These are phyloP conservation scores for Termitomyces sp. DNA, from an alignment of 768 basidiomycete genomes.

Conservation along the genomic window DNA sequence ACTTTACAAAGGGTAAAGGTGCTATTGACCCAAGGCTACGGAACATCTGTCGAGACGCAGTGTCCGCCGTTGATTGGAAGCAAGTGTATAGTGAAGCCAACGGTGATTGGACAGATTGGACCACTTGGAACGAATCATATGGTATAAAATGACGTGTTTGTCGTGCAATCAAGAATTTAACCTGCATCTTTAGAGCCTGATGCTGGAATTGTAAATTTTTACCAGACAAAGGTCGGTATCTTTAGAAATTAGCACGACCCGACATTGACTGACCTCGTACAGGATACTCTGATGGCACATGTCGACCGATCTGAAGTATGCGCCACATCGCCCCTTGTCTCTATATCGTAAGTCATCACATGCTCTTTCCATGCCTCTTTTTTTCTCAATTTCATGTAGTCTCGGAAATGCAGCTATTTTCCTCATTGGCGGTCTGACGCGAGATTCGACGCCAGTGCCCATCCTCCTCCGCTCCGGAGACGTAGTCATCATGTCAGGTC, in stretches of 20 bases:
- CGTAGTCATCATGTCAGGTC: conserved; percentile 89
- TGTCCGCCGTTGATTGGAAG: conserved; percentile 63
- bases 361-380: not conserved
- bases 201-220: conserved; percentile 96
- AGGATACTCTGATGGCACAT: conserved; percentile 95
- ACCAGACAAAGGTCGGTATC: conserved; percentile 59
- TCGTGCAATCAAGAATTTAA: not conserved
- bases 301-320: conserved; percentile 97
- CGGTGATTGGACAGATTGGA: conserved; percentile 64
- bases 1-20: conserved; percentile 68
- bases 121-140: conserved; percentile 71
- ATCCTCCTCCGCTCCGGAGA: conserved; percentile 91
- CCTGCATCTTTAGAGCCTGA: conserved; percentile 63
- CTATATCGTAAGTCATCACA: conserved; percentile 70
- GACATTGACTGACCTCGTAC: not conserved
- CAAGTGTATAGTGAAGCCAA: conserved; percentile 43
- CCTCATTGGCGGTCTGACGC: conserved; percentile 78
- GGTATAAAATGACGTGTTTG: conserved; percentile 40
- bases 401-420: conserved; percentile 88
- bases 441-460: conserved; percentile 70
- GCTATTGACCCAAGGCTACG: conserved; percentile 53
- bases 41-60: conserved; percentile 56
- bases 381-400: conserved; percentile 30
- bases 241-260: not conserved
- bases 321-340: conserved; percentile 86